These are phyloP conservation scores for Thermoascus crustaceus DNA, from an alignment of 2,329 filamentous ascomycete genomes.

Conservation along the genomic window DNA sequence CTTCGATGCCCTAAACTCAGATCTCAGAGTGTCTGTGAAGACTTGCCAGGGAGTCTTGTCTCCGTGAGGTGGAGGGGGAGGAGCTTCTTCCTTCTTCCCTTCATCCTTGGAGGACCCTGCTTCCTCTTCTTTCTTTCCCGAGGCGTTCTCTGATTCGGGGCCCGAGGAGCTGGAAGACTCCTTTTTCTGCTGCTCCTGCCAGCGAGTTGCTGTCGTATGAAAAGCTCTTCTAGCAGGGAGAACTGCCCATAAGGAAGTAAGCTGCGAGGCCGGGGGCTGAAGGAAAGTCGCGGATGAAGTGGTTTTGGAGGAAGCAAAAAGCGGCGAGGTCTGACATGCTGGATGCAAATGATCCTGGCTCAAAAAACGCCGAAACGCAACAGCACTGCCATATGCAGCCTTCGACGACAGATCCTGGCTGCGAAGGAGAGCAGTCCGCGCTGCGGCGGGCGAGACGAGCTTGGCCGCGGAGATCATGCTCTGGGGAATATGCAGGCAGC, in stretches of 20 bases:
- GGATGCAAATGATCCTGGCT: constrained; percentile 20
- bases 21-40: constrained; percentile 91
- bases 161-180: constrained; percentile 18
- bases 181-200: constrained; percentile 29
- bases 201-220: constrained; percentile 24
- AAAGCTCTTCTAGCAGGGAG: constrained; percentile 31
- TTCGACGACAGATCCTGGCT: constrained; percentile 26
- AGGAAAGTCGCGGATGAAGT: constrained; percentile 33
- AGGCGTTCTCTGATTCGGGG: constrained; percentile 26
- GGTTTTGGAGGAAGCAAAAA: constrained; percentile 22
- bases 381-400: constrained; percentile 19
- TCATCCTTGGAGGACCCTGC: constrained; percentile 39
- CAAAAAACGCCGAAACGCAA: constrained; percentile 25
- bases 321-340: constrained; percentile 27
- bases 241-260: constrained; percentile 27
- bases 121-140: constrained; percentile 38
- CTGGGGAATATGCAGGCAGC: constrained; percentile 6
- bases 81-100: constrained; percentile 55
- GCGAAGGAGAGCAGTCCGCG: constrained; percentile 30
- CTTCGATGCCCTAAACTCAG: constrained; percentile 92
- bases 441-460: constrained; percentile 25
- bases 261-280: constrained; percentile 23
- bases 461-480: constrained; percentile 34
- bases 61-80: constrained; percentile 90
- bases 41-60: constrained; percentile 99